A percentile compares a stretch with the other conserved stretches of the same genome.
Conservation (phyloP, 805 yeast genomes). For the Teunomyces kruisii region DNA sequence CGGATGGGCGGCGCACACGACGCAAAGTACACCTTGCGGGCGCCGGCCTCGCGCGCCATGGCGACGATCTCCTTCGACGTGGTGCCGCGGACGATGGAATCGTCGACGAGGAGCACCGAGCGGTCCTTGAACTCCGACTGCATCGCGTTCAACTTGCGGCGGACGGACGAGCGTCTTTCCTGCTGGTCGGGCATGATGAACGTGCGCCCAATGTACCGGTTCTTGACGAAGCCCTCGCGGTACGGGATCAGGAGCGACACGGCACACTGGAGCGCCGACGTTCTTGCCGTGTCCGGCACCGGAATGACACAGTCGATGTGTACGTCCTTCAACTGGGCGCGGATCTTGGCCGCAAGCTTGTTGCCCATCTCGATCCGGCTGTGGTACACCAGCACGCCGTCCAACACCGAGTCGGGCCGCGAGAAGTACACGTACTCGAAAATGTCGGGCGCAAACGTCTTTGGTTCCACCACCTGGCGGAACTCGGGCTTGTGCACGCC, state of each 20-base stretch:
- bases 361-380: slow-evolving; percentile 93
- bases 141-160: slow-evolving; percentile 96
- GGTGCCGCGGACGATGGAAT: slow-evolving; percentile 96
- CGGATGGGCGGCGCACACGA: slow-evolving; percentile 99
- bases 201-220: slow-evolving; percentile 95
- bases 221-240: slow-evolving; percentile 96
- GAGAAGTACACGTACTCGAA: slow-evolving; percentile 98
- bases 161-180: slow-evolving; percentile 89
- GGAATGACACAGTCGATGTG: slow-evolving; percentile 94
- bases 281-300: slow-evolving; percentile 97
- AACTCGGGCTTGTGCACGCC: slow-evolving; percentile 64
- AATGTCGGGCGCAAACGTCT: slow-evolving; percentile 87
- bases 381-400: slow-evolving; percentile 94
- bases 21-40: slow-evolving; percentile 90
- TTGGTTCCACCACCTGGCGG: slow-evolving; percentile 78
- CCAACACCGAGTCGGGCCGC: slow-evolving; percentile 92
- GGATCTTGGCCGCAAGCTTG: slow-evolving; percentile 75
- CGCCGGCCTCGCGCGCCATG: slow-evolving; percentile 99
- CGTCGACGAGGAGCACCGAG: slow-evolving; percentile 89
- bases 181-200: slow-evolving; percentile 98
- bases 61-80: slow-evolving; percentile 93
- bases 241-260: slow-evolving; percentile 77
- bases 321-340: slow-evolving; percentile 37
- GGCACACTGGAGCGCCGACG: slow-evolving; percentile 91
- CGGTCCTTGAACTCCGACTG: slow-evolving; percentile 83